These are phyloP conservation scores for Penicillium sumatraense DNA, from an alignment of 2,329 filamentous ascomycete species.

Conservation along the genomic window DNA sequence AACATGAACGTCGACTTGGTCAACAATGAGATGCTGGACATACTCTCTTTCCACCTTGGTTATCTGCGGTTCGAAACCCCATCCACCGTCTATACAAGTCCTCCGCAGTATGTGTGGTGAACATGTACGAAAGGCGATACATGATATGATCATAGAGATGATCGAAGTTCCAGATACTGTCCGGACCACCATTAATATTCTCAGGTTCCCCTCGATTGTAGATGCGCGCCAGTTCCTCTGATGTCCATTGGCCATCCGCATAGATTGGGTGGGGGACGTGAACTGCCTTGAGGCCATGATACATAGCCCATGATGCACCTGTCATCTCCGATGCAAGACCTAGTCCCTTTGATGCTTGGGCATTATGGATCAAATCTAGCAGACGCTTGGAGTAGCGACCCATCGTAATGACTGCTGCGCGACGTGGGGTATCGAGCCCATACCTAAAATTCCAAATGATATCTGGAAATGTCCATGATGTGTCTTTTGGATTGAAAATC, in stretches of 20 bases:
- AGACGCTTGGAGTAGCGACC: slow-evolving; percentile 26
- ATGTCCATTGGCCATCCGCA: slow-evolving; percentile 61
- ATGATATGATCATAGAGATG: slow-evolving; percentile 35
- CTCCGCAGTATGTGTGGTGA: slow-evolving; percentile 41
- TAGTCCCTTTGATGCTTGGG: slow-evolving; percentile 67
- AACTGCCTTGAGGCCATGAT: slow-evolving; percentile 78
- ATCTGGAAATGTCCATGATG: slow-evolving; percentile 25
- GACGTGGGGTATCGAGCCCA: slow-evolving; percentile 22
- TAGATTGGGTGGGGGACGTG: slow-evolving; percentile 65
- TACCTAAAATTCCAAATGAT: slow-evolving; percentile 27
- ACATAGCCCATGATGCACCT: slow-evolving; percentile 70
- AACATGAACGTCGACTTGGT: not conserved
- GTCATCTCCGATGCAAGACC: slow-evolving; percentile 81
- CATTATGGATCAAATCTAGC: slow-evolving; percentile 67
- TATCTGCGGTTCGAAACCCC: slow-evolving; percentile 37
- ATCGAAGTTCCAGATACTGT: slow-evolving; percentile 43
- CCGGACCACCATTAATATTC: slow-evolving; percentile 52
- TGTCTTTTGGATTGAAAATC: slow-evolving; percentile 27
- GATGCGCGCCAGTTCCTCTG: slow-evolving; percentile 57
- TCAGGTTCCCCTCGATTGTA: slow-evolving; percentile 60
- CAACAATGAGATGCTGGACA: not conserved
- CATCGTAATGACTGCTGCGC: slow-evolving; percentile 27
- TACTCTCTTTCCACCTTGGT: slow-evolving; percentile 24
- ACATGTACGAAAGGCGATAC: slow-evolving; percentile 35
- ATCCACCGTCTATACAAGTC: slow-evolving; percentile 63